Base-by-base conservation (phyloP, 2,329 filamentous ascomycete genomes). In the Cucurbitaria berberidis region DNA sequence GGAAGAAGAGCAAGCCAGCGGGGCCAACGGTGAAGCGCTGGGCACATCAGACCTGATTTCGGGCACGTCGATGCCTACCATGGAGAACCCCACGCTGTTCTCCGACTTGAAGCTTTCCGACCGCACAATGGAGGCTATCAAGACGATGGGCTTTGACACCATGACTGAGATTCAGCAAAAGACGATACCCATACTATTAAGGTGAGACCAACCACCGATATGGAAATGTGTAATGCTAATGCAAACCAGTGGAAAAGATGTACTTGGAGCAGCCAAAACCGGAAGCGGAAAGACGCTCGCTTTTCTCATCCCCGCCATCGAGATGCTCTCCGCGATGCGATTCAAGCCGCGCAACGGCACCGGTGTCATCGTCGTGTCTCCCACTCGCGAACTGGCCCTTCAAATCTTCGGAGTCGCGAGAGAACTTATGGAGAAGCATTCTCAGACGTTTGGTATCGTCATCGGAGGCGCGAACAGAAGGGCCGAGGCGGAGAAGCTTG, bases 361-460 rank as follows among this genome's bases (percentile, higher is more conserved):
- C 57, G 95, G 95, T 69, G 93, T 93, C 50, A 89, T 98, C 62
- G 86, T 98, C 18, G 89, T 98, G 27, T 95, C 93, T 10, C 93
- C 93, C 1, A 99, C 95, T 0, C 86, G 95, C 71, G 95, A 99
- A 79, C 80, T 98, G 55, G 95, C 95, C 0, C 84, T 98, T 32
- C 95, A 98, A 75, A 98, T 98, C 60, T 98, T 97, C 68, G 92
- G 92, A 56, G 95, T 98, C 26, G 95, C 93, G 0, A 83, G 92
- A 53, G 93, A 98, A 77, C 84, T 99, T 48, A 93, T 98, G 89
- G 87, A 88, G 63, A 86, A 92, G 76, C 93, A 98, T 78, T 93
- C 90, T n/a, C 93, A 90, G 67, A 97, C 93, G 5, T 96, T 93
- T 68, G 93, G 93, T 46, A 96, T 98, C 55, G 90, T 96, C 55